Evolutionary conservation across 352 stramenopile genomes (phyloP).

Genomic region (Pythium guiyangense): DNA sequence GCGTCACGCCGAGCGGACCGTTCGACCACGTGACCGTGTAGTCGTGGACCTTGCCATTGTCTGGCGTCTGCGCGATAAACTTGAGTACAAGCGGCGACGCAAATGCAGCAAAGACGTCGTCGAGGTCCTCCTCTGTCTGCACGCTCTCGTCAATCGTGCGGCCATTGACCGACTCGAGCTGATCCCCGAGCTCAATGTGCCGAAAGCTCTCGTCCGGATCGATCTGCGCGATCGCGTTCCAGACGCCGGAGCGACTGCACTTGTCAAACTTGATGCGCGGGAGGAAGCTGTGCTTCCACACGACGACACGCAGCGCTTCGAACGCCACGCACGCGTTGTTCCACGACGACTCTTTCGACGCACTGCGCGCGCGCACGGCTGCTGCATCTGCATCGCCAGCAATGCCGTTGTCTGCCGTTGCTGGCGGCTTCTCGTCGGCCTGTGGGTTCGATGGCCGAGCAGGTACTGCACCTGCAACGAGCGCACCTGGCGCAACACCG

Average conservation of each 20-base stretch:
- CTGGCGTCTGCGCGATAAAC: constrained; percentile 53
- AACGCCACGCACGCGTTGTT: constrained; percentile 80
- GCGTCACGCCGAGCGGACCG: constrained; percentile 74
- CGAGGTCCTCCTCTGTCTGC: constrained; percentile 56
- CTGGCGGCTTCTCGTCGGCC: constrained; percentile 58
- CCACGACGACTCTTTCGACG: constrained; percentile 78
- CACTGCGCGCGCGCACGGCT: constrained; percentile 31
- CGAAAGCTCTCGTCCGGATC: constrained; percentile 80
- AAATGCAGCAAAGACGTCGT: constrained; percentile 70
- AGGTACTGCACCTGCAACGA: neutral
- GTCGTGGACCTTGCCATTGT: constrained; percentile 71
- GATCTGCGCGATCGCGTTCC: constrained; percentile 60
- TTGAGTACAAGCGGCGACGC: constrained; percentile 82
- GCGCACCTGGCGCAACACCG: neutral
- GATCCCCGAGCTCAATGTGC: constrained; percentile 66
- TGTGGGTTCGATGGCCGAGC: constrained; percentile 39
- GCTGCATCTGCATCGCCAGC: constrained; percentile 18
- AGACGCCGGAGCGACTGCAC: constrained; percentile 39
- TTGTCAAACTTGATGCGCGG: constrained; percentile 57
- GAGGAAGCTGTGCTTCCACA: constrained; percentile 88
- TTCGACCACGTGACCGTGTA: constrained; percentile 88
- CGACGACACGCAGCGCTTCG: constrained; percentile 69
- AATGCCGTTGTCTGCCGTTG: neutral
- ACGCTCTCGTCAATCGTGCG: constrained; percentile 58
- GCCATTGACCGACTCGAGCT: constrained; percentile 75